Percentiles rank a stretch among this genome's conserved stretches.
These are phyloP conservation scores for Verbena officinalis DNA, from an alignment of 257 asterid species.

Conservation along the genomic window DNA sequence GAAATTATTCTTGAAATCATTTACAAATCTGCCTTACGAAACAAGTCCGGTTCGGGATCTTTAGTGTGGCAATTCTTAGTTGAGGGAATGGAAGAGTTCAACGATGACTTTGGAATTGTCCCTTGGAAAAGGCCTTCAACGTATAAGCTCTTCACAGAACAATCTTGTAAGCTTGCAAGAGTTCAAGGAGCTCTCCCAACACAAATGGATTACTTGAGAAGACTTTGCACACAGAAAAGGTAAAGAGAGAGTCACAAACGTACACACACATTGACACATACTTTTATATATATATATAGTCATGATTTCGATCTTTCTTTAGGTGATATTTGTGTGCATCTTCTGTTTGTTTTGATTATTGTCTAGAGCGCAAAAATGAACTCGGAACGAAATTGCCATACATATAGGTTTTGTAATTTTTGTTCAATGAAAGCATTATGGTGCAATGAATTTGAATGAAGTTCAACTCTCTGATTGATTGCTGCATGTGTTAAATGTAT, in stretches of 20 bases:
- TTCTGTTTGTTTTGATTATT: slow-evolving; percentile 20
- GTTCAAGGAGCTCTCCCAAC: slow-evolving; percentile 85
- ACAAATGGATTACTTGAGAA: slow-evolving; percentile 64
- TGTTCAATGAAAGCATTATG: slow-evolving; percentile 27
- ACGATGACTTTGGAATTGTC: slow-evolving; percentile 88
- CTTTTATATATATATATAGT: neutral
- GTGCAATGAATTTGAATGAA: slow-evolving; percentile 8
- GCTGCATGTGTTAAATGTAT: neutral
- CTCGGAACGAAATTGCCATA: slow-evolving; percentile 20
- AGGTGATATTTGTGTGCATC: slow-evolving; percentile 17
- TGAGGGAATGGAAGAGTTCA: slow-evolving; percentile 84
- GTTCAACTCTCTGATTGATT: neutral
- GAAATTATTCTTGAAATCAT: slow-evolving; percentile 70
- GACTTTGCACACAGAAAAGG: slow-evolving; percentile 51
- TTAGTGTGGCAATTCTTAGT: slow-evolving; percentile 93
- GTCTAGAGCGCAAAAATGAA: slow-evolving; percentile 17
- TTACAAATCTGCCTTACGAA: slow-evolving; percentile 70
- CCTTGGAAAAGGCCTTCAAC: slow-evolving; percentile 81
- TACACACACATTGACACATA: too few species aligned
- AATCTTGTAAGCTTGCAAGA: slow-evolving; percentile 83
- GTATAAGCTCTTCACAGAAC: slow-evolving; percentile 69
- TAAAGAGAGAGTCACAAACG: neutral
- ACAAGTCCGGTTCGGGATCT: slow-evolving; percentile 80
- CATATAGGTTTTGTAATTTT: slow-evolving; percentile 38
- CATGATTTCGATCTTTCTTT: slow-evolving; percentile 2